Percentiles rank a stretch among this genome's conserved stretches.
These are phyloP conservation scores for Xerocomellus chrysenteron DNA, from an alignment of 768 basidiomycete genomes.

Conservation along the genomic window DNA sequence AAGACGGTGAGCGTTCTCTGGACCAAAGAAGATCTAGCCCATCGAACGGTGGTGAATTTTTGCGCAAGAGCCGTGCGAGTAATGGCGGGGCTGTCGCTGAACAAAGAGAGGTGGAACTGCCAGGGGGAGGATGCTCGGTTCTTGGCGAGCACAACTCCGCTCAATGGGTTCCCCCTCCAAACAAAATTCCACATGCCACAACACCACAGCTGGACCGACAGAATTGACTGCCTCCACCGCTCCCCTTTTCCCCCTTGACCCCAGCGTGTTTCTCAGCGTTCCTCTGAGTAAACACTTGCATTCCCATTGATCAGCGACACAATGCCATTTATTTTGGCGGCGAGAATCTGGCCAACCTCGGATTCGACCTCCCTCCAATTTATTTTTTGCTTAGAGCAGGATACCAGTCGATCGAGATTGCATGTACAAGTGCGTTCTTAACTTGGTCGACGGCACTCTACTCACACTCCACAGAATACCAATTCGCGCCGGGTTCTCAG, in stretches of 20 bases:
- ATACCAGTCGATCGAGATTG: neutral
- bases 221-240: no score
- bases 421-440: neutral
- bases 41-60: neutral
- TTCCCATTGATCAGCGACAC: neutral
- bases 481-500: neutral
- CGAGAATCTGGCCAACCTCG: neutral
- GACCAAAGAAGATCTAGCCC: neutral
- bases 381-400: neutral
- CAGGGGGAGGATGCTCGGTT: neutral
- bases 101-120: neutral
- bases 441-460: neutral
- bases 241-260: neutral
- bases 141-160: slow-evolving; percentile 19
- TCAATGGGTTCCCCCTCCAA: slow-evolving; percentile 5
- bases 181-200: slow-evolving; percentile 16
- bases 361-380: neutral
- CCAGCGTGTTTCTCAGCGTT: neutral
- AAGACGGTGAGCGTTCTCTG: slow-evolving; percentile 10
- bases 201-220: neutral
- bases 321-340: neutral
- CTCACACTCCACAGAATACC: slow-evolving; percentile 1
- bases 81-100: neutral
- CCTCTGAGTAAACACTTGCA: neutral
- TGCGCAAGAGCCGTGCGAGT: slow-evolving; percentile 12